Conservation (phyloP, 306 rosid genomes). For the Alnus glutinosa region DNA sequence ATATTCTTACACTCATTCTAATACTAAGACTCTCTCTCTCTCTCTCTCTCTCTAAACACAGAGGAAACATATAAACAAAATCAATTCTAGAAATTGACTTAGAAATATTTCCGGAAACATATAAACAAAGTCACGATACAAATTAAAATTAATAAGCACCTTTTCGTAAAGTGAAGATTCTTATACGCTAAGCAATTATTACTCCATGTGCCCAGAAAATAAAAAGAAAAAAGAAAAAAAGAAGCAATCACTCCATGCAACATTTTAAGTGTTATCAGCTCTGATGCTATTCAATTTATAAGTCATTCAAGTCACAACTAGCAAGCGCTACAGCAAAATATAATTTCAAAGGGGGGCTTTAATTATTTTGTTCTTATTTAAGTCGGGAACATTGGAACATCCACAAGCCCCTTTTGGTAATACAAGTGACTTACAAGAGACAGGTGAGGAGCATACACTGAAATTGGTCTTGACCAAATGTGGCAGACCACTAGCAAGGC, state of each 20-base stretch:
- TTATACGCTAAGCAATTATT: slow-evolving; percentile 2
- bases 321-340: not conserved
- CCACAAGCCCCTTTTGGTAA: not conserved
- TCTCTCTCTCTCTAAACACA: too few species aligned
- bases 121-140: too few species aligned
- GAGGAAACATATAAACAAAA: too few species aligned
- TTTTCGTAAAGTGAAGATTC: too few species aligned
- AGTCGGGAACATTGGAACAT: not conserved
- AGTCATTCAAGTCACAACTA: not conserved
- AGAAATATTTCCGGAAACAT: too few species aligned
- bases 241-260: not conserved
- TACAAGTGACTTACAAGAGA: not conserved
- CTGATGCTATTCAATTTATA: not conserved
- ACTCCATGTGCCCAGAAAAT: not conserved
- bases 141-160: too few species aligned
- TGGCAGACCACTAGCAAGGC: not conserved
- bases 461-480: not conserved
- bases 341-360: too few species aligned
- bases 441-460: not conserved
- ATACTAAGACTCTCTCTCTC: too few species aligned
- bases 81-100: too few species aligned
- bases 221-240: too few species aligned
- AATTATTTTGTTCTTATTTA: not conserved
- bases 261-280: not conserved
- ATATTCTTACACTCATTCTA: too few species aligned